Base-by-base conservation (phyloP, 2,329 filamentous ascomycete genomes). In the Colletotrichum orchidophilum region DNA sequence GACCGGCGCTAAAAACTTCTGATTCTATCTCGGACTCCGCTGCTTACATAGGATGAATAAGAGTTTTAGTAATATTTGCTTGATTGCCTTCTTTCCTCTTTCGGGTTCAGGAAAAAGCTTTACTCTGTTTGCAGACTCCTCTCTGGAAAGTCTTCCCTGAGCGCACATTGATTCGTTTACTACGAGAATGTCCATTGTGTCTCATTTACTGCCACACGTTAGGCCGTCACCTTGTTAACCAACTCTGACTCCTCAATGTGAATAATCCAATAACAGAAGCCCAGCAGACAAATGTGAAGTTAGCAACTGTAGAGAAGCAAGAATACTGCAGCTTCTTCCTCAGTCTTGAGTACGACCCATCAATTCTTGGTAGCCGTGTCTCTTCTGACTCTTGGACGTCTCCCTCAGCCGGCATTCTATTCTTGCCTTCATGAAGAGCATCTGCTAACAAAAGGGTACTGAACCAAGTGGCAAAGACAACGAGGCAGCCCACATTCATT, bases 231-330 rank as follows among this genome's bases (percentile, higher is more conserved):
- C 63, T 65, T 31, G 63, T 59, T n/a, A 65, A 15, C 63, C 63
- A 65, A 33, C 53, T 58, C 31, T 65, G 63, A 13, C 63, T 65
- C 18, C 21, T 58, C 2, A 65, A 31, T 1, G 63, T 58, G 3
- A 58, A 57, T 2, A 65, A 49, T 1, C 53, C 63, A 35, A 65
- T 35, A 0, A 65, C 35, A 6, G 63, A 65, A 12, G 63, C 63
- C 53, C 63, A 65, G n/a, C 63, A 58, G n/a, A 65, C 63, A 31
- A 65, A 65, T 9, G 57, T 21, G n/a, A 65, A 65, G 6, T 65
- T 65, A 1, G 53, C 63, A 2, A 65, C 35, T 18, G 63, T 65
- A 15, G 63, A 65, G 29, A 65, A 58, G n/a, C 54, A 65, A n/a
- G 27, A 65, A 15, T 58, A 65, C 35, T 65, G 63, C 53, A 65